These are phyloP conservation scores for Aspergillus ibericus DNA, from an alignment of 2,329 filamentous ascomycete genomes.

Conservation along the genomic window DNA sequence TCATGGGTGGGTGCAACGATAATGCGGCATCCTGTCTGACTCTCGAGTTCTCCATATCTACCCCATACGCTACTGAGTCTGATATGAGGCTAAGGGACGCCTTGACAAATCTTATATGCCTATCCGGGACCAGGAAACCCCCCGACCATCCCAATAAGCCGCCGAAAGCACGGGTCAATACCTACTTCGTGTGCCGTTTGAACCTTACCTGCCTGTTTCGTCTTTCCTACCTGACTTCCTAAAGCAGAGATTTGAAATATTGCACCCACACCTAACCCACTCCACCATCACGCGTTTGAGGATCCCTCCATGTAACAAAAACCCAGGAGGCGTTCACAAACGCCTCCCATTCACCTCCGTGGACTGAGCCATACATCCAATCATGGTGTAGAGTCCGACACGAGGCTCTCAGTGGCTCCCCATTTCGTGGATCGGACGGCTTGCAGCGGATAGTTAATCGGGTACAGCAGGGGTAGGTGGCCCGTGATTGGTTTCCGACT, in stretches of 20 bases:
- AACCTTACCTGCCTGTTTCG: too few relatives aligned
- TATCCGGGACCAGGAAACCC: not conserved
- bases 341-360: not conserved
- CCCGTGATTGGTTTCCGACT: constrained; percentile 2
- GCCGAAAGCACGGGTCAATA: not conserved
- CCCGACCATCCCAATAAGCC: not conserved
- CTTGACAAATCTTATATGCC: constrained; percentile 2
- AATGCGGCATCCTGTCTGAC: not conserved
- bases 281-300: not conserved
- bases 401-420: not conserved
- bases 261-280: not conserved
- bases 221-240: not conserved
- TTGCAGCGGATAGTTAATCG: constrained; percentile 5
- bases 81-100: not conserved
- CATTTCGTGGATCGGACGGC: not conserved
- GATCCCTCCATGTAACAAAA: not conserved
- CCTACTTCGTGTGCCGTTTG: not conserved
- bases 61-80: constrained; percentile 5
- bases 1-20: constrained; percentile 1
- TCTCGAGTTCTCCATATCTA: constrained; percentile 1
- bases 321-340: not conserved
- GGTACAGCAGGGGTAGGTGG: not conserved
- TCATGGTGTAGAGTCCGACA: not conserved
- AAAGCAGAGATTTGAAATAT: not conserved
- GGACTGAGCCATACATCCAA: not conserved